phyloP scores from a whole-genome alignment of 2,329 filamentous ascomycete genomes.

The Pseudocercospora vitis region DNA sequence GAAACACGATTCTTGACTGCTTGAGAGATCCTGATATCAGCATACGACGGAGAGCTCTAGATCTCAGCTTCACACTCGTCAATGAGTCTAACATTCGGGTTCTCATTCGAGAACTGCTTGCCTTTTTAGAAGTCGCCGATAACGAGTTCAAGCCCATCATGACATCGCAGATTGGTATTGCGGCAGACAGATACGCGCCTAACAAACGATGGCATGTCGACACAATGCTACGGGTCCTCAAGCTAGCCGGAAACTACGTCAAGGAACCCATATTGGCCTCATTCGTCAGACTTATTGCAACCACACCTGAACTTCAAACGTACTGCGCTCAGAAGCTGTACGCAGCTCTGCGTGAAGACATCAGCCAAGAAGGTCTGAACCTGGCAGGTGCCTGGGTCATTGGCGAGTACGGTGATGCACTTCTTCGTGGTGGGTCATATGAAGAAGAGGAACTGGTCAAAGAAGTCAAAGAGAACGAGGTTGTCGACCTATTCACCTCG shows the following conservation, averaged over 20 bases:
- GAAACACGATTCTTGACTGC: slow-evolving; percentile 97
- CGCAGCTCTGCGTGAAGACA: slow-evolving; percentile 85
- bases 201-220: slow-evolving; percentile 99
- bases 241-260: slow-evolving; percentile 91
- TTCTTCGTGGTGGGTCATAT: slow-evolving; percentile 86
- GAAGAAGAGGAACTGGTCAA: slow-evolving; percentile 89
- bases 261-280: slow-evolving; percentile 98
- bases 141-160: slow-evolving; percentile 98
- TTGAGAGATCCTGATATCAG: slow-evolving; percentile 96
- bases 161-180: slow-evolving; percentile 97
- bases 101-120: slow-evolving; percentile 85
- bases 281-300: slow-evolving; percentile 92
- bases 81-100: slow-evolving; percentile 96
- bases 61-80: slow-evolving; percentile 96
- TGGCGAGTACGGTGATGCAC: slow-evolving; percentile 88
- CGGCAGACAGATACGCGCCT: slow-evolving; percentile 90
- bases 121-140: slow-evolving; percentile 94
- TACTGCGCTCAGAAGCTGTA: slow-evolving; percentile 97
- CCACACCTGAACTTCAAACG: slow-evolving; percentile 88
- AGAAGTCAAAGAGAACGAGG: slow-evolving; percentile 80
- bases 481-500: slow-evolving; percentile 87
- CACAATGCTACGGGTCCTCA: slow-evolving; percentile 92
- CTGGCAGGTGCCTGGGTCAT: slow-evolving; percentile 96
- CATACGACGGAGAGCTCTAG: slow-evolving; percentile 89
- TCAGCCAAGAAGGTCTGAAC: slow-evolving; percentile 93